Evolutionary conservation across 495 filamentous ascomycete species (phyloP), one percentile per base, ranked within the genome.

Genomic region (Parachaetomium inaequale): DNA sequence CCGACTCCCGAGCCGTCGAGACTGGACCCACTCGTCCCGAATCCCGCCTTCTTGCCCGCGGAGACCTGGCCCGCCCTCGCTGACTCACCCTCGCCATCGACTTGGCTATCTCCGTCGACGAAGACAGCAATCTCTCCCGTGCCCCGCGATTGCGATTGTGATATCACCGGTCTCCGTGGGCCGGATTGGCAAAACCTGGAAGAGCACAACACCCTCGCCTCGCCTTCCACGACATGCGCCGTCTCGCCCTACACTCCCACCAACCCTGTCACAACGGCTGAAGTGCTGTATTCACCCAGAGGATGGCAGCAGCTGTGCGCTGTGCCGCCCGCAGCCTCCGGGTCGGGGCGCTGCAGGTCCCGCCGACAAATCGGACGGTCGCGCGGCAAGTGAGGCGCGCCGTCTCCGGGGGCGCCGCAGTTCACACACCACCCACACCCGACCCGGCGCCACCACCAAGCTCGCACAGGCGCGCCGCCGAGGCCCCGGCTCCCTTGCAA

Each of bases 301-400:
- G 4, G 11, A 71, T 67, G 66, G 28, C 56, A 47, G 47, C 60
- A 10, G 36, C 50, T 49, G 40, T 53, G 17, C 62, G 64, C 40
- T 49, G 64, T 45, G 21, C 55, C 42, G 55, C 60, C 49, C 69
- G 59, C 43, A 43, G 52, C 50, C 40, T 65, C 38, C 60, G 62
- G 57, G 50, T 50, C 66, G 55, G 59, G n/a, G 29, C 50, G 29
- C 58, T 65, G 54, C 63, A 47, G 42, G 54, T 49, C 38, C 5
- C 49, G 36, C 50, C 19, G 29, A 40, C 50, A 42, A 53, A 57
- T 55, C 47, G 45, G 47, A 25, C 55, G 19, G 29, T 52, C 29
- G 38, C 36, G 43, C 45, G 42, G 34, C 64, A 66, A 60, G 42
- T 32, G 38, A 60, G 66, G 56, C 28, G 51, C 58, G 34, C 62